phyloP scores from a whole-genome alignment of 306 rosid genomes.

The Sophora flavescens region DNA sequence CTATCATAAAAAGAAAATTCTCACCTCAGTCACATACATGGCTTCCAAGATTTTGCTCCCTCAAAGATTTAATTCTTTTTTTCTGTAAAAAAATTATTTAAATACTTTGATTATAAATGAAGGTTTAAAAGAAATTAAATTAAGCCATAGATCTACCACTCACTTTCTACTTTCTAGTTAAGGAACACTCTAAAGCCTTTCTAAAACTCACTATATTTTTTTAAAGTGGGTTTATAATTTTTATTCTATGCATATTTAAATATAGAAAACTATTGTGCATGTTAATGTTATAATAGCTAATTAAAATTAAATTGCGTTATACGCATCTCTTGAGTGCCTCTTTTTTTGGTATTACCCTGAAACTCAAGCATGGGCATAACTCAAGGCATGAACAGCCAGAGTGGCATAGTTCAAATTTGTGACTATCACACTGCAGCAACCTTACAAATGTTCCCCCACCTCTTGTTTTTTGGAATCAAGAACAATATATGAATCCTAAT shows the following conservation, averaged over 20 bases:
- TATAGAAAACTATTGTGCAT: not conserved
- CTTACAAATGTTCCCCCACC: constrained; percentile 6
- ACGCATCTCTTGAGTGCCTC: not conserved
- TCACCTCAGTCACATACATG: not conserved
- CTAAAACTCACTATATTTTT: not conserved
- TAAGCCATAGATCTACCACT: not conserved
- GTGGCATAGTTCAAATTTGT: constrained; percentile 21
- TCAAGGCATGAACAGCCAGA: constrained; percentile 11
- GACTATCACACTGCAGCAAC: not conserved
- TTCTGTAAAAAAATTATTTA: too few species aligned
- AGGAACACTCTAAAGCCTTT: not conserved
- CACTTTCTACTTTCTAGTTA: not conserved
- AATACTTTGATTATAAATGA: too few species aligned
- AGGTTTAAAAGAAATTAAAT: too few species aligned
- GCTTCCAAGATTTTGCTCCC: not conserved
- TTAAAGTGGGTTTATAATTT: too few species aligned
- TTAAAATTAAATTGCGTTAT: too few species aligned
- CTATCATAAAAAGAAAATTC: not conserved
- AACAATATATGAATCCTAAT: constrained; percentile 51
- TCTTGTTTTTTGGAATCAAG: constrained; percentile 3
- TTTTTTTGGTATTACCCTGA: not conserved
- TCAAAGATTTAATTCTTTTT: not conserved
- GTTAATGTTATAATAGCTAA: too few species aligned
- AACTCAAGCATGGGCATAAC: not conserved
- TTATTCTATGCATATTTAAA: not conserved